These are phyloP conservation scores for Neltuma alba DNA, from an alignment of 306 rosid genomes.

Conservation along the genomic window DNA sequence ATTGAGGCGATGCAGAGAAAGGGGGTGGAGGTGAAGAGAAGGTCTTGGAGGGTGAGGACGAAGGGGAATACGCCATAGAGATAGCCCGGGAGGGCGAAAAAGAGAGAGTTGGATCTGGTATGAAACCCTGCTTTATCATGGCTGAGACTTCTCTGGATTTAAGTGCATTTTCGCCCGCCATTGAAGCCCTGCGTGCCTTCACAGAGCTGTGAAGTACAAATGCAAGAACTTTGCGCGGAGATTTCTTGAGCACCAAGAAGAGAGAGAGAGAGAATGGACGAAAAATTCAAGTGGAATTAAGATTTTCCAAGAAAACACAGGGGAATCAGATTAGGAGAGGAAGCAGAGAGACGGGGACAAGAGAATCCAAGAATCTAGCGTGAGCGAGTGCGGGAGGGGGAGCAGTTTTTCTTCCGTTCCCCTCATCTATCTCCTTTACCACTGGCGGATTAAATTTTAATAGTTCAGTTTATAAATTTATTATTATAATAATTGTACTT, in stretches of 20 bases:
- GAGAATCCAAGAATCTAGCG: constrained; percentile 41
- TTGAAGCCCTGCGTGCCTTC: constrained; percentile 36
- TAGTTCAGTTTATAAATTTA: no score
- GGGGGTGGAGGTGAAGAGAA: constrained; percentile 50
- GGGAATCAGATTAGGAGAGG: background rate
- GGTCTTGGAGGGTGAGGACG: constrained; percentile 38
- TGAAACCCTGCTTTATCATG: constrained; percentile 86
- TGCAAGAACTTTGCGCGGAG: constrained; percentile 7
- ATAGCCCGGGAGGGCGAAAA: constrained; percentile 41
- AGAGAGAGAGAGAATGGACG: background rate
- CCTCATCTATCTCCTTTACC: no score
- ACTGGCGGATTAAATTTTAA: no score
- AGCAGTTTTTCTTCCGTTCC: no score
- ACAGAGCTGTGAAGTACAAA: background rate
- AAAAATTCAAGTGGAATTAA: background rate
- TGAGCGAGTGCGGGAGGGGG: background rate
- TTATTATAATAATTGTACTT: no score
- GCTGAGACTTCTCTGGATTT: constrained; percentile 78
- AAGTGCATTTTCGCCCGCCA: constrained; percentile 62
- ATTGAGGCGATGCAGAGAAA: constrained; percentile 27
- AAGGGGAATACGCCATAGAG: constrained; percentile 45
- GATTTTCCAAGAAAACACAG: background rate
- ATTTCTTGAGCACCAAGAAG: no score
- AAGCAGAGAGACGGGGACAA: constrained; percentile 4
- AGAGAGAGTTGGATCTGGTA: constrained; percentile 53